phyloP scores from a whole-genome alignment of 139 green algal species.

The Cymbomonas tetramitiformis region DNA sequence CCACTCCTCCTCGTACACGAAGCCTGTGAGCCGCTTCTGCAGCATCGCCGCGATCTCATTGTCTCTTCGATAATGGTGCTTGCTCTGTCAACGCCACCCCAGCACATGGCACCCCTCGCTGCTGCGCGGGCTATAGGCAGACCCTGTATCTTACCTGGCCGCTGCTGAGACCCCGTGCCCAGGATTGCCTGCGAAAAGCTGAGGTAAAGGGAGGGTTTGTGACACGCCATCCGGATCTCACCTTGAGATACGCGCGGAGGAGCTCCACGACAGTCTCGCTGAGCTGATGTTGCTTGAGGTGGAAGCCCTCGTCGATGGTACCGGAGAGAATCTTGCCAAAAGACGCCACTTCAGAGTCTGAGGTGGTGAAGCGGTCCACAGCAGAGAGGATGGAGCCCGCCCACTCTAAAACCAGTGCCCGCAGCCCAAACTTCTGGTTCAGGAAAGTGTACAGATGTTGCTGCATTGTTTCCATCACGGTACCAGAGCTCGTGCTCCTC shows the following conservation, averaged over 20 bases:
- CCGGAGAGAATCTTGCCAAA: constrained; percentile 22
- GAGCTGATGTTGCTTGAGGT: neutral
- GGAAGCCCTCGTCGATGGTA: constrained; percentile 25
- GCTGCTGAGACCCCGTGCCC: too few species aligned
- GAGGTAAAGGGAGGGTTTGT: too few species aligned
- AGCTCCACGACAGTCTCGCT: neutral
- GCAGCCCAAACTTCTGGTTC: constrained; percentile 22
- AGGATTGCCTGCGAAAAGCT: too few species aligned
- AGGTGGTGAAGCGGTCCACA: constrained; percentile 7
- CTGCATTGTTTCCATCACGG: constrained; percentile 17
- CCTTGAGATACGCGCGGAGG: neutral
- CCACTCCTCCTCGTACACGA: neutral
- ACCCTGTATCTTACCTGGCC: too few species aligned
- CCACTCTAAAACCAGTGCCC: constrained; percentile 22
- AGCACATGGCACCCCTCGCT: too few species aligned
- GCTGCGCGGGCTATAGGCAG: too few species aligned
- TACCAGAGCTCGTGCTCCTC: neutral
- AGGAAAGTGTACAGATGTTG: constrained; percentile 27
- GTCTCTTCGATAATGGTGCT: neutral
- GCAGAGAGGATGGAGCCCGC: constrained; percentile 11
- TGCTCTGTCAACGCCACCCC: too few species aligned
- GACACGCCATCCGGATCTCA: too few species aligned
- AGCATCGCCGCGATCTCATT: neutral
- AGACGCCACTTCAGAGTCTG: constrained; percentile 11
- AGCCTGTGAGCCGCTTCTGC: neutral